Evolutionary conservation across 768 basidiomycete species (phyloP), one percentile per base, ranked within the genome.

Genomic region (Lactarius pseudohatsudake): DNA sequence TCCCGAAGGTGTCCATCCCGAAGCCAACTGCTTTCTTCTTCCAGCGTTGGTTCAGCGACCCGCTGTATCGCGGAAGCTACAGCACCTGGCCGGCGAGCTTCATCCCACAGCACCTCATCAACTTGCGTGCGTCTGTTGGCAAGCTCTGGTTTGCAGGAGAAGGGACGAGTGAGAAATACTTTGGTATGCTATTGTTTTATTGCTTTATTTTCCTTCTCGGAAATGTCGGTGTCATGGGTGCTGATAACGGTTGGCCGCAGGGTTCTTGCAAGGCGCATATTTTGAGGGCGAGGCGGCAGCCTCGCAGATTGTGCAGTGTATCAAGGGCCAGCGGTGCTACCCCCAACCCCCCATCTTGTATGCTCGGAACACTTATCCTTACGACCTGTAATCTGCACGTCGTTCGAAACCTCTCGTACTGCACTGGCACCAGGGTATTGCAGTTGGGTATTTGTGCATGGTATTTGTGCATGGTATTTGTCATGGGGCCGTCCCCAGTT

Each of bases 1-100:
- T 77, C 74, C 85, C 83, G 4, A 76, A 82, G 59, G 75, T 75
- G 62, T 78, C 77, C 3, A 75, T 88, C 30, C 86, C 86, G 2
- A 79, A 80, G 9, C 86, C 87, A 0, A 68, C 76, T 3, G 83
- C 79, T n/a, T 83, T 89, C 71, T 77, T 77, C 71, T 80, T 85
- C 67, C 79, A 80, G 2, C 75, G 79, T 2, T 89, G 87, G 88
- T 70, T 77, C 57, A 72, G 73, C 5, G 78, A 87, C 72, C 79
- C 81, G 3, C 74, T 83, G 40, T 83, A 78, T 72, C 80, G 84
- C n/a, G 85, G 85, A 9, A 85, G 85, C 9, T 89, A 85, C 69
- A 84, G 83, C 26, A 89, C 87, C 68, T 88, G 86, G 86, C 86
- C 86, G 0, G 75, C 87, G 2, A 80, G 82, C 2, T 87, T 85